Percentiles rank a stretch among this genome's conserved stretches.
Conservation (phyloP, 305 asterid species). For the Solanum hybrid region DNA sequence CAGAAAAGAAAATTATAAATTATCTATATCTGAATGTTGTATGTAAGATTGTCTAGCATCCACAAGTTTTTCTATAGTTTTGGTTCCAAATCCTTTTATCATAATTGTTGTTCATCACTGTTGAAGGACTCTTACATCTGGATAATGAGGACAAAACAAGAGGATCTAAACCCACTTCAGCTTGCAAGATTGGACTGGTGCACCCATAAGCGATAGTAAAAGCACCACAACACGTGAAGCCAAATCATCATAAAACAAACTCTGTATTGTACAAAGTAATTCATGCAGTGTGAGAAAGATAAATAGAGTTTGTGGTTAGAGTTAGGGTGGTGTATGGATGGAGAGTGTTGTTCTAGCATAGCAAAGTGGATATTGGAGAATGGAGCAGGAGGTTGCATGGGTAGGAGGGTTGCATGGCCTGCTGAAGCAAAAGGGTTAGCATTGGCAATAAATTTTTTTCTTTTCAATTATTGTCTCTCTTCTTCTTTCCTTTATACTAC, state of each 20-base stretch:
- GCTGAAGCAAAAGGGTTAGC: background rate
- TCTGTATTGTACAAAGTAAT: background rate
- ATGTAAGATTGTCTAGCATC: background rate
- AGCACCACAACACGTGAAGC: background rate
- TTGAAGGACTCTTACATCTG: background rate
- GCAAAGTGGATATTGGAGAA: background rate
- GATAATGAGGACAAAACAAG: background rate
- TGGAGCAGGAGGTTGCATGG: background rate
- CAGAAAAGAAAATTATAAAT: background rate
- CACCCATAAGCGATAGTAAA: background rate
- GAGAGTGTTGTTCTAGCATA: background rate
- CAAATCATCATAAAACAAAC: background rate
- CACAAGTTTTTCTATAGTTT: background rate
- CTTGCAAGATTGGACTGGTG: background rate
- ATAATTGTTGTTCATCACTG: background rate
- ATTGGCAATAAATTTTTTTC: background rate
- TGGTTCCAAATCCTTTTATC: background rate
- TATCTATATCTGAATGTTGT: background rate
- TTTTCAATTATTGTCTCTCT: background rate
- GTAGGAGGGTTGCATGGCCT: background rate
- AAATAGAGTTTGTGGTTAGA: background rate
- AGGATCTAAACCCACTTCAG: background rate
- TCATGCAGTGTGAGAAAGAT: background rate
- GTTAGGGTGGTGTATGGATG: background rate
- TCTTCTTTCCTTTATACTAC: background rate